Percentiles rank a stretch among this genome's conserved stretches.
phyloP scores from a whole-genome alignment of 129 eudicot genomes.

The Helichrysum umbraculigerum region DNA sequence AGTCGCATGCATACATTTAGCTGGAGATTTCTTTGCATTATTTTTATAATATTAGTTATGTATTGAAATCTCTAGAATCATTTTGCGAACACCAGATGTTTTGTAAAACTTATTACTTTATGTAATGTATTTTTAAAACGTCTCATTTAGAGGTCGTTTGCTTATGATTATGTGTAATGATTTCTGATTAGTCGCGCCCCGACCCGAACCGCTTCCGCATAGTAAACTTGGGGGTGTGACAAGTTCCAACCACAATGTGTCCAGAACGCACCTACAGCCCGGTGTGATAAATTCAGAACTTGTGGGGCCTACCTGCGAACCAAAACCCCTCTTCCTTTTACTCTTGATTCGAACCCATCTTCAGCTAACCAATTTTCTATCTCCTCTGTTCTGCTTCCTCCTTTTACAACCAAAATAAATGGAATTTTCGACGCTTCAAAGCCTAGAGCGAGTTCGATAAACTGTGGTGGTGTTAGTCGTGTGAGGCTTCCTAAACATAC shows the following conservation, averaged over 20 bases:
- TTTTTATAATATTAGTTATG: too few species aligned
- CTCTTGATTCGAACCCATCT: slow-evolving; percentile 30
- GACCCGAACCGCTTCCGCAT: too few species aligned
- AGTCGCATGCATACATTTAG: too few species aligned
- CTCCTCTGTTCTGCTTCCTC: slow-evolving; percentile 26
- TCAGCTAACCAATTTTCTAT: slow-evolving; percentile 35
- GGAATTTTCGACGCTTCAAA: slow-evolving; percentile 24
- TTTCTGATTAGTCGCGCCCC: too few species aligned
- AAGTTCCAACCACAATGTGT: slow-evolving; percentile 50
- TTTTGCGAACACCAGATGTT: too few species aligned
- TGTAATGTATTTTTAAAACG: too few species aligned
- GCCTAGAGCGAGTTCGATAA: slow-evolving; percentile 41
- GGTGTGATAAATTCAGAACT: slow-evolving; percentile 39
- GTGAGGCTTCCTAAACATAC: slow-evolving; percentile 51
- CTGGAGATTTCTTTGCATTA: too few species aligned
- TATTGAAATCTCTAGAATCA: too few species aligned
- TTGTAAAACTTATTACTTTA: too few species aligned
- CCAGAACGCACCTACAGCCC: slow-evolving; percentile 40
- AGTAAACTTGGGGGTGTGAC: too few species aligned
- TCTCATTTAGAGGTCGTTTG: too few species aligned
- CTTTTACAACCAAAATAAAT: slow-evolving; percentile 36
- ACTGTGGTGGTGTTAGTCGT: slow-evolving; percentile 31
- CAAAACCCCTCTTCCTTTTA: slow-evolving; percentile 37
- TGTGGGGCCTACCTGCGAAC: slow-evolving; percentile 51
- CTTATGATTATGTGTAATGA: too few species aligned